These are phyloP conservation scores for Metschnikowia bowlesiae DNA, from an alignment of 805 yeast species.

Conservation along the genomic window DNA sequence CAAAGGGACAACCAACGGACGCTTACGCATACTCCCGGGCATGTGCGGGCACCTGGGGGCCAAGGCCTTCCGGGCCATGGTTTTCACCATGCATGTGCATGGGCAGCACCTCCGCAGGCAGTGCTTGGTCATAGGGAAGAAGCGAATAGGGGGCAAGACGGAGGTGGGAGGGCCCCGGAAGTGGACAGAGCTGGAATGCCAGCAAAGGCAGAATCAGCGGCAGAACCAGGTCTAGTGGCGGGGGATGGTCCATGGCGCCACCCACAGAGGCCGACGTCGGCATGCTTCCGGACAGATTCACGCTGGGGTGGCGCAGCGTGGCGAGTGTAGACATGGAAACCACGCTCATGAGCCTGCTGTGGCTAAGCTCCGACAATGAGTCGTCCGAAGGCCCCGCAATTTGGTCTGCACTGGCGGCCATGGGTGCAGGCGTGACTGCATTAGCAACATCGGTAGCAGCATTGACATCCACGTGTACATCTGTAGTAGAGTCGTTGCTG, in stretches of 20 bases:
- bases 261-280: background rate
- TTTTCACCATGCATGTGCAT: background rate
- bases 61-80: background rate
- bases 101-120: background rate
- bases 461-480: too few species aligned
- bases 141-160: too few species aligned
- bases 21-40: background rate
- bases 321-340: background rate
- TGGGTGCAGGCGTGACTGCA: too few species aligned
- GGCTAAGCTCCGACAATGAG: background rate
- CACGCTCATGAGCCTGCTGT: slow-evolving; percentile 1
- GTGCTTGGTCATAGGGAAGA: too few species aligned
- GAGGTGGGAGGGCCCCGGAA: too few species aligned
- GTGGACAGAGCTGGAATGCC: too few species aligned
- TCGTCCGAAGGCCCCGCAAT: background rate
- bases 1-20: background rate
- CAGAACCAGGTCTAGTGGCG: background rate
- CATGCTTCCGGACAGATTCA: background rate
- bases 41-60: background rate
- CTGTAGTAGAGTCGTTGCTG: too few species aligned
- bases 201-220: background rate
- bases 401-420: too few species aligned
- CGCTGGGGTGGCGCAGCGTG: slow-evolving; percentile 3
- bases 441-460: too few species aligned
- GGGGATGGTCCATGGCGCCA: background rate